Base-by-base conservation (phyloP, 345 rosid genomes). In the Viola odorata region DNA sequence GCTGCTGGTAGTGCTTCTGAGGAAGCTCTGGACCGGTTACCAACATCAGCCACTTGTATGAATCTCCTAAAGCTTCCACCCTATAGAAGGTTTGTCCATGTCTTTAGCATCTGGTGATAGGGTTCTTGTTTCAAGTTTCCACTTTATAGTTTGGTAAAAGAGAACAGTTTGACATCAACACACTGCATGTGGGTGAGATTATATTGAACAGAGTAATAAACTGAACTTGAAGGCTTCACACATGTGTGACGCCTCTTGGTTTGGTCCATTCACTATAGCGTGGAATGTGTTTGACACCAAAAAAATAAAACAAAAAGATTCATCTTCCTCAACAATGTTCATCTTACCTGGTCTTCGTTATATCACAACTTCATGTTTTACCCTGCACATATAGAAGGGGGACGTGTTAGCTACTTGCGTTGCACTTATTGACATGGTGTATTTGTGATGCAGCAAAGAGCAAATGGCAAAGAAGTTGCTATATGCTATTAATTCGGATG, bases 11-110 rank as follows among this genome's bases (percentile, higher is more conserved):
- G 41, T 68, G 81, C 85, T 37, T 68, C 84, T 17, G 88, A 87
- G 23, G 99, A 87, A 76, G 80, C 88, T 45, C 80, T 90, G 64
- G 97, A 90, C 57, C 82, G 99, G 52, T 77, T 94, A 69, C 99
- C 99, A 0, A 94, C 99, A 45, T 71, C 97, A 47, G 99, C 97
- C 56, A 94, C 99, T 65, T 94, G 99, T 68, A 94, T 94, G 99
- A 94, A 94, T 78, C 95, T 90, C 76, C 86, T 94, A 23, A 94
- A 94, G 84, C 99, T 94, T 81, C 99, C 99, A 8, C 97, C 99
- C 6, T 94, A 94, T 65, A 75, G 87, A 77, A 94, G 99, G 97
- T 94, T 69, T 73, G 82, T 82, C 67, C 58, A 0, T 58, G 15
- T 59, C 55, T 38, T 38, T 48, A 12, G 1, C 42, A 12, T 48